A percentile compares a stretch with the other conserved stretches of the same genome.
Conservation (phyloP, 306 rosid genomes). For the Mimosa bimucronata region DNA sequence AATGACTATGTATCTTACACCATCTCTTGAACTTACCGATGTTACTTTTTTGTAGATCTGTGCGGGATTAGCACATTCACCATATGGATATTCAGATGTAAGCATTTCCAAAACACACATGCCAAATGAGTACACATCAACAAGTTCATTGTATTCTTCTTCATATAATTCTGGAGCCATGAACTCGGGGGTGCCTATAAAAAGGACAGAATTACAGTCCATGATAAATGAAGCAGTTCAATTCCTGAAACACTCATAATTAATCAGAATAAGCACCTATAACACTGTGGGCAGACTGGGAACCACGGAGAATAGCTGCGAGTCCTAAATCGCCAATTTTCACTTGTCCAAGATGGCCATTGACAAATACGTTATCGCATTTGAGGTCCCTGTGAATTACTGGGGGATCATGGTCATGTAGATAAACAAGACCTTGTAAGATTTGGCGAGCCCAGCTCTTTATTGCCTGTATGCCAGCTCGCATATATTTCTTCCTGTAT, state of each 20-base stretch:
- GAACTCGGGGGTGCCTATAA: slow-evolving; percentile 88
- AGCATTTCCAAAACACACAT: slow-evolving; percentile 95
- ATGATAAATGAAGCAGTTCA: slow-evolving; percentile 16
- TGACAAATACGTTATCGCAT: slow-evolving; percentile 86
- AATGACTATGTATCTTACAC: slow-evolving; percentile 7
- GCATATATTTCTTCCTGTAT: slow-evolving; percentile 70
- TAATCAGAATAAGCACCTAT: slow-evolving; percentile 57
- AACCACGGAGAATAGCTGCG: slow-evolving; percentile 77
- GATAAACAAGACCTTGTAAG: slow-evolving; percentile 73
- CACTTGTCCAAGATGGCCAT: slow-evolving; percentile 95
- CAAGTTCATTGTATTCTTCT: slow-evolving; percentile 89
- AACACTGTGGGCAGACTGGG: slow-evolving; percentile 82
- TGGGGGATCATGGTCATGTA: slow-evolving; percentile 84
- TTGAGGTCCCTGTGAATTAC: slow-evolving; percentile 90
- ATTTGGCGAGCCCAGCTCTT: slow-evolving; percentile 86
- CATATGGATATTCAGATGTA: slow-evolving; percentile 80
- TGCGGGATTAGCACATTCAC: slow-evolving; percentile 85
- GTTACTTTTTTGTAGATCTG: slow-evolving; percentile 97
- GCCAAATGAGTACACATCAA: slow-evolving; percentile 94
- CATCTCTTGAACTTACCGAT: slow-evolving; percentile 54
- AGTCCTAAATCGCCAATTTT: slow-evolving; percentile 92
- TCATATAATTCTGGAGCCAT: slow-evolving; percentile 96
- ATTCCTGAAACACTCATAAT: slow-evolving; percentile 6
- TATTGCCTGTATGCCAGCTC: slow-evolving; percentile 63
- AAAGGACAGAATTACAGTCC: background rate